Base-by-base conservation (phyloP, 2,329 filamentous ascomycete species). In the Sordariomycetes sp. region DNA sequence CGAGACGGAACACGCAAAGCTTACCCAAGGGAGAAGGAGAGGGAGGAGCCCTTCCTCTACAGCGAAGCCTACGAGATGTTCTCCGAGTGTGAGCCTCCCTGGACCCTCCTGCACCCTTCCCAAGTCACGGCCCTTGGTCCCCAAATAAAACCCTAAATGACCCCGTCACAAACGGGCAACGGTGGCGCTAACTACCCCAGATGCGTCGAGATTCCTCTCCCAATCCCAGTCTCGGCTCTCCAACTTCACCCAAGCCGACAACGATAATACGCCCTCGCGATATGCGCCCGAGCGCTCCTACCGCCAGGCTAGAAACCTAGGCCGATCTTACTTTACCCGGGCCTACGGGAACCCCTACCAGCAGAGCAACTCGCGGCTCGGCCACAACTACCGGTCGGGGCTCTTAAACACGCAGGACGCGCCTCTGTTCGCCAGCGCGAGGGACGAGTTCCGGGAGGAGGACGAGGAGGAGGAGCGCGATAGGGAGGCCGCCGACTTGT, bases 131-230 rank as follows among this genome's bases (percentile, higher is more conserved):
- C 6, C 6, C n/a, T 22, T 3, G 17, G 20, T 50, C 7, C n/a
- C 22, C 20, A 8, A 12, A 12, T 12, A 8, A 8, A 12, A 12
- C 3, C 12, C n/a, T 22, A 2, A 24, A 22, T 10, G 45, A 10
- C 4, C 45, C 20, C 8, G 25, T 39, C 22, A 35, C 32, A 39
- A 48, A 51, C 24, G 17, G 34, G n/a, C 28, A 8, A 24, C n/a
- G 20, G 20, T 10, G n/a, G 45, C 24, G 45, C 45, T 57, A 68
- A 60, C 10, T 53, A 52, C 36, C 54, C 56, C 67, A 96, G 94
- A 97, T 85, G 94, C 94, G 66, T 97, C 92, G 63, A 87, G 86
- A 64, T 99, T 99, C 70, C 84, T 99, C 65, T 89, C 91, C 60
- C 94, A 97, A 81, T 96, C 91, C 63, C 91, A 96, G 76, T 95